Conservation (phyloP, 805 yeast species). For the Candida methanosorbosa region DNA sequence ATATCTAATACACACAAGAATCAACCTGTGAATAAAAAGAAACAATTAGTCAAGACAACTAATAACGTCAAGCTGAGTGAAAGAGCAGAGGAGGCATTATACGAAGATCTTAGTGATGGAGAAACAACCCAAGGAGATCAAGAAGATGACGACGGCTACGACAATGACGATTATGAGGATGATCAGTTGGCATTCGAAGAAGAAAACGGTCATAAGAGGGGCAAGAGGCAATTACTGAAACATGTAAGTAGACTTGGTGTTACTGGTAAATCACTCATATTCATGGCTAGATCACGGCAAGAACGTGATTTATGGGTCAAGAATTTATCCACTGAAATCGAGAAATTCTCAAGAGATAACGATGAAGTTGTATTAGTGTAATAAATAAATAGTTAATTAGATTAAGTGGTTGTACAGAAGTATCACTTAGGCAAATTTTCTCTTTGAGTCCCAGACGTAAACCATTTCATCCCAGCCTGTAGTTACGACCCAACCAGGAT, state of each 20-base stretch:
- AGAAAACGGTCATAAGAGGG: background rate
- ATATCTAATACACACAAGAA: constrained; percentile 13
- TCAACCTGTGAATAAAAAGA: no score
- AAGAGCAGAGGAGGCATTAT: background rate
- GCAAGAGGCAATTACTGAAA: constrained; percentile 26
- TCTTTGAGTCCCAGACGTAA: constrained; percentile 72
- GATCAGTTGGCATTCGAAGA: no score
- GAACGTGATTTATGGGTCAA: constrained; percentile 82
- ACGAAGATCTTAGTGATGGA: constrained; percentile 1
- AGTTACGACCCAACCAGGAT: constrained; percentile 90
- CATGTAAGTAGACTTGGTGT: constrained; percentile 51
- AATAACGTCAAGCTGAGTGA: background rate
- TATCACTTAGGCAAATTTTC: background rate
- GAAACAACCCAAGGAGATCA: background rate
- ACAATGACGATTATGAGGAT: background rate
- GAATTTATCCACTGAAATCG: constrained; percentile 34
- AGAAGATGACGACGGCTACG: background rate
- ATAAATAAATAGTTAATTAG: background rate
- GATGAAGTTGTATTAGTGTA: constrained; percentile 12
- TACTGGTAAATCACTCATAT: constrained; percentile 60
- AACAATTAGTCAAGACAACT: constrained; percentile 1
- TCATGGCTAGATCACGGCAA: constrained; percentile 73
- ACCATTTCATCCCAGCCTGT: constrained; percentile 97
- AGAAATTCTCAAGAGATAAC: constrained; percentile 25
- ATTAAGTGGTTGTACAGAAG: background rate